Percentiles rank a stretch among this genome's conserved stretches.
These are phyloP conservation scores for Globisporangium cystogenes DNA, from an alignment of 352 stramenopile species.

Conservation along the genomic window DNA sequence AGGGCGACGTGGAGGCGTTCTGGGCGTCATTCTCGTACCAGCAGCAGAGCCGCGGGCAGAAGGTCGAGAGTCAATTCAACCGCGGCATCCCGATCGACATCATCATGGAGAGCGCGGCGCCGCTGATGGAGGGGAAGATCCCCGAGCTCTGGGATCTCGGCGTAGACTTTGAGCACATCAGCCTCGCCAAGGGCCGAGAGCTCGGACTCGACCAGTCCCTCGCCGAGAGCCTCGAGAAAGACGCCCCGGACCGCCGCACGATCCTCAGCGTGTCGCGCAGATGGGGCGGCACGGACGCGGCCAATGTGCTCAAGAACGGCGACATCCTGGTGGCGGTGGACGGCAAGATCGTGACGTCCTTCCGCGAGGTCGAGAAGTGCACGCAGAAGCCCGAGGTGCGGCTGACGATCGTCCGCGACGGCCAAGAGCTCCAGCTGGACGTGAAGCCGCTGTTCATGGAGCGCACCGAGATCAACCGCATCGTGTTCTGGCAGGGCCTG, in stretches of 20 bases:
- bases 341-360: constrained; percentile 78
- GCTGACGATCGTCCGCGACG: constrained; percentile 85
- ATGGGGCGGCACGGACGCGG: constrained; percentile 69
- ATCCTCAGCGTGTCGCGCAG: constrained; percentile 76
- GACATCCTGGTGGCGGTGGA: constrained; percentile 87
- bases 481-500: constrained; percentile 90
- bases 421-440: constrained; percentile 53
- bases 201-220: constrained; percentile 80
- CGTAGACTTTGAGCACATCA: constrained; percentile 86
- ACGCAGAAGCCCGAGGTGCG: constrained; percentile 72
- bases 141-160: constrained; percentile 78
- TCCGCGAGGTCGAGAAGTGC: constrained; percentile 79
- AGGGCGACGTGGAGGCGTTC: constrained; percentile 74
- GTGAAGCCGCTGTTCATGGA: constrained; percentile 81
- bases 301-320: constrained; percentile 68
- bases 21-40: constrained; percentile 88
- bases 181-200: constrained; percentile 83
- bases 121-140: constrained; percentile 60
- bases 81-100: constrained; percentile 83
- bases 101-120: constrained; percentile 82
- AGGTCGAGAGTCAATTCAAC: constrained; percentile 86
- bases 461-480: constrained; percentile 85
- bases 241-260: constrained; percentile 60
- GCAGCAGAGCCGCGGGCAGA: constrained; percentile 60
- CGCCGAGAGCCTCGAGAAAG: constrained; percentile 68